These are phyloP conservation scores for Hevea brasiliensis DNA, from an alignment of 345 rosid genomes.

Conservation along the genomic window DNA sequence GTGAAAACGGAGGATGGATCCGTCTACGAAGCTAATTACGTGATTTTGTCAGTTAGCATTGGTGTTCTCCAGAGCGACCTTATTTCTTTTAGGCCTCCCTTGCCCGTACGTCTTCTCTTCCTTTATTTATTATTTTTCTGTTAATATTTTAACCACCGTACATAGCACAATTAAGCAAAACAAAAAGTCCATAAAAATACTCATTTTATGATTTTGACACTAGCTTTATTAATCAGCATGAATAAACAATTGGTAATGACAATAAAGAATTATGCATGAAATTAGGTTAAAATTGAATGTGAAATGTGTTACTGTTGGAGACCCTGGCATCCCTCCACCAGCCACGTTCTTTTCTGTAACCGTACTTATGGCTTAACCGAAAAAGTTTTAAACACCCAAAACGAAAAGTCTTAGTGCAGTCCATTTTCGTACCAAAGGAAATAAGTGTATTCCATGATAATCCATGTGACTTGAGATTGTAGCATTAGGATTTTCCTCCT, in stretches of 20 bases:
- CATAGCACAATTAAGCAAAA: background rate
- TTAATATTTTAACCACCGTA: conserved; percentile 16
- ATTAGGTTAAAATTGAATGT: background rate
- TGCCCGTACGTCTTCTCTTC: conserved; percentile 66
- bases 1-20: conserved; percentile 92
- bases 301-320: background rate
- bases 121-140: background rate
- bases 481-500: background rate
- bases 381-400: background rate
- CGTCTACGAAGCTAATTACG: conserved; percentile 77
- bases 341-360: background rate
- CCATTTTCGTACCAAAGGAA: background rate
- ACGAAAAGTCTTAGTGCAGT: background rate
- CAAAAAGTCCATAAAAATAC: too few species aligned
- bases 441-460: background rate
- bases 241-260: background rate
- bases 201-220: background rate
- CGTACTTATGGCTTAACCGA: too few species aligned
- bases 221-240: background rate
- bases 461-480: background rate
- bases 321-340: background rate
- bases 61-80: conserved; percentile 94
- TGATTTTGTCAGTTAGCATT: conserved; percentile 90
- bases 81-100: conserved; percentile 76
- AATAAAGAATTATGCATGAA: background rate